Evolutionary conservation across 202 grass and related monocot genomes (phyloP).

Genomic region (Digitaria exilis): DNA sequence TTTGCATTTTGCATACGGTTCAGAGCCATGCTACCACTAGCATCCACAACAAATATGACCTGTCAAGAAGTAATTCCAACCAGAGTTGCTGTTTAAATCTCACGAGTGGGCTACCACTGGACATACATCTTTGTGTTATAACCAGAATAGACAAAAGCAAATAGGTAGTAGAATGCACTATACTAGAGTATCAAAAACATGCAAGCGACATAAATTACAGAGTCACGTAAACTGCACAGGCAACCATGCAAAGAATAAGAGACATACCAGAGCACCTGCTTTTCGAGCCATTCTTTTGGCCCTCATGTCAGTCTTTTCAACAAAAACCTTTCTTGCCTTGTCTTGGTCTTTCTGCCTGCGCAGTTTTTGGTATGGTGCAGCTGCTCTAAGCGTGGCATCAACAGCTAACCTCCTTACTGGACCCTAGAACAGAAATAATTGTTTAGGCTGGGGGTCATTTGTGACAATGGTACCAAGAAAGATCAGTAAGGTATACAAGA

Average conservation of each 20-base stretch:
- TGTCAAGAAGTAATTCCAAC: slow-evolving; percentile 44
- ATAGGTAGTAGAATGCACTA: slow-evolving; percentile 2
- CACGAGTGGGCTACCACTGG: neutral
- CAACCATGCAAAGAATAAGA: neutral
- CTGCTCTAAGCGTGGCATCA: slow-evolving; percentile 99
- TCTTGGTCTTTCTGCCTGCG: slow-evolving; percentile 68
- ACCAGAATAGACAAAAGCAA: neutral
- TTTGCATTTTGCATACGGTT: slow-evolving; percentile 99
- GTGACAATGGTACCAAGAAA: slow-evolving; percentile 34
- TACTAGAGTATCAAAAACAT: neutral
- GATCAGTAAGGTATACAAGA: slow-evolving; percentile 1
- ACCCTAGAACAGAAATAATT: slow-evolving; percentile 64
- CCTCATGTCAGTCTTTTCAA: slow-evolving; percentile 98
- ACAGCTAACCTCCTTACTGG: slow-evolving; percentile 94
- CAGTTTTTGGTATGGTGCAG: slow-evolving; percentile 97
- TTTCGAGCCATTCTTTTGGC: slow-evolving; percentile 99
- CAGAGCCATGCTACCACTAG: slow-evolving; percentile 99
- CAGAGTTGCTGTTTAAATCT: neutral
- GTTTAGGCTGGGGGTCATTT: slow-evolving; percentile 35
- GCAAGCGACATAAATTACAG: neutral
- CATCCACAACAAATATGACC: slow-evolving; percentile 98
- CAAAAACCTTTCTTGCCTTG: slow-evolving; percentile 90
- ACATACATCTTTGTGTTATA: slow-evolving; percentile 6
- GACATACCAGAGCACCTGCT: slow-evolving; percentile 93
- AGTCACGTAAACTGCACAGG: slow-evolving; percentile 18